Base-by-base conservation (phyloP, 2,329 filamentous ascomycete genomes). In the Arthrinium phaeospermum region DNA sequence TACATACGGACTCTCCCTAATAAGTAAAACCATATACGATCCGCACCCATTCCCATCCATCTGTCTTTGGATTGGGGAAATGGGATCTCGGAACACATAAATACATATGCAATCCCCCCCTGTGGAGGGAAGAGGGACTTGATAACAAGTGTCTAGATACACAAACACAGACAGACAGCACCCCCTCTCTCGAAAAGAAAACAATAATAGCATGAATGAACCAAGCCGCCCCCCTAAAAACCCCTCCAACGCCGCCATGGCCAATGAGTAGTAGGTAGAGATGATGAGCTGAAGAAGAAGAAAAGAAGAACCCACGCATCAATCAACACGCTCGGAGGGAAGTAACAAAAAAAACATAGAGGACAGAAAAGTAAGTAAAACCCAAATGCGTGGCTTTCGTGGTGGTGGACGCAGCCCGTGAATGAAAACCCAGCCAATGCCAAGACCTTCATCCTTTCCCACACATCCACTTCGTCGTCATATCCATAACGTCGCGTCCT, bases 401-500 rank as follows among this genome's bases (percentile, higher is more conserved):
- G 27, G 53, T 30, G 57, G 37, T 10, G 34, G 57, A 22, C 2
- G 16, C 22, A n/a, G 57, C 34, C 57, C 37, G 37, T 41, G 57
- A 64, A 64, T 64, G 57, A 41, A 41, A 64, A 64, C 57, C 57
- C 57, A 41, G 34, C n/a, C 57, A 34, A 64, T 64, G 57, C 57
- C 8, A 64, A 64, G 22, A 41, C 27, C 53, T 61, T 61, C 53
- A 41, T 41, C 57, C 57, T 41, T n/a, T 64, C 57, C 57, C 57
- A n/a, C 57, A n/a, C 34, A 3, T 41, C 57, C 57, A 64, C 57
- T 19, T 41, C 30, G 30, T 37, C 30, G 30, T 64, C 57, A 41
- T 64, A 64, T 64, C 57, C 57, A 64, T 64, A 41, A 64, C 57
- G 57, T 64, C 57, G 57, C 34, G 34, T 64, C 57, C 57, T n/a